Percentiles rank a stretch among this genome's conserved stretches.
These are phyloP conservation scores for Microdochium bolleyi DNA, from an alignment of 2,329 filamentous ascomycete genomes.

Conservation along the genomic window DNA sequence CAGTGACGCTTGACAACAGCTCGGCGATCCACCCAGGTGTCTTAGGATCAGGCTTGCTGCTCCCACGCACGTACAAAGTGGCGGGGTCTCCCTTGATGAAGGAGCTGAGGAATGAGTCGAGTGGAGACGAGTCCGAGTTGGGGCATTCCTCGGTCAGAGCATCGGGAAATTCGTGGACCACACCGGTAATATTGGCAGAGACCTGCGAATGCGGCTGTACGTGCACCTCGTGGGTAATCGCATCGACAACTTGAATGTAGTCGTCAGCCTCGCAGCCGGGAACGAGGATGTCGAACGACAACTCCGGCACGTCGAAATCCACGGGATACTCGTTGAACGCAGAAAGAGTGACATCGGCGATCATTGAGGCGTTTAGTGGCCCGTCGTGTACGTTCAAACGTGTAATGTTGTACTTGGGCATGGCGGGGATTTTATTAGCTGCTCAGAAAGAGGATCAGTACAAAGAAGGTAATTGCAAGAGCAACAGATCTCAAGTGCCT, in stretches of 20 bases:
- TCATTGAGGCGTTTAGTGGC: conserved; percentile 57
- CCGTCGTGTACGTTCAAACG: conserved; percentile 71
- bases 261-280: conserved; percentile 69
- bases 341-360: conserved; percentile 67
- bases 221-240: conserved; percentile 57
- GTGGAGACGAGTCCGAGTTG: conserved; percentile 66
- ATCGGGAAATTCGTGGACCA: conserved; percentile 67
- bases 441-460: conserved; percentile 28
- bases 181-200: conserved; percentile 59
- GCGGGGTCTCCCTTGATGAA: conserved; percentile 77
- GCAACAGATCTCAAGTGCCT: conserved; percentile 6
- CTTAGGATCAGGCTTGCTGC: conserved; percentile 53
- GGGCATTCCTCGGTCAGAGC: conserved; percentile 69
- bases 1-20: conserved; percentile 70
- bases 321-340: conserved; percentile 74
- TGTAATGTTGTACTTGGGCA: conserved; percentile 78
- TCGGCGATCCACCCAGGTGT: conserved; percentile 79
- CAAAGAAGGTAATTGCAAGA: conserved; percentile 8
- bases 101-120: conserved; percentile 72
- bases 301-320: conserved; percentile 65
- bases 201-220: conserved; percentile 64
- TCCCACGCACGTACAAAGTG: conserved; percentile 76
- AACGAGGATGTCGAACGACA: conserved; percentile 79
- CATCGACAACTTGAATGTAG: conserved; percentile 72
- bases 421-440: conserved; percentile 63